Evolutionary conservation across 306 rosid genomes (phyloP), one percentile per base, ranked within the genome.

Genomic region (Cucumis hystrix): DNA sequence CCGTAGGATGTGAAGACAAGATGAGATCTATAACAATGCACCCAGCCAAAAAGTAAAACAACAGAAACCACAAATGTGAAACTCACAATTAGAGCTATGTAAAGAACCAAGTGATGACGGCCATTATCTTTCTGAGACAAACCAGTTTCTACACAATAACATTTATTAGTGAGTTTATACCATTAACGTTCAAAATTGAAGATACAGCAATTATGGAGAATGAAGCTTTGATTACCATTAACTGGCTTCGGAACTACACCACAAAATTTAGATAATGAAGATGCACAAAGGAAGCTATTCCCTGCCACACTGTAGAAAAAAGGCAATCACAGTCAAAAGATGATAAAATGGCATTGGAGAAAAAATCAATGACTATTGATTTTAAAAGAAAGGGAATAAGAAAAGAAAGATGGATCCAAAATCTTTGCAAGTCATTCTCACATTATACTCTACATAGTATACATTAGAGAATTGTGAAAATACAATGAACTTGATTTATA

Each of bases 21-120:
- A 63, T 89, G 93, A 67, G 96, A 92, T 84, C 87, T 83, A 88
- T 86, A 91, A 88, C 96, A 89, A 79, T 76, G 97, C 81, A 91
- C 85, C 82, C 92, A 91, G 88, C 81, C 91, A 65, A 85, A 70
- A 39, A 95, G 94, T 63, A 94, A 82, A 88, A 85, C 39, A 77
- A 91, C 83, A 17, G 88, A 95, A 77, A 95, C 68, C 78, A 86
- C 81, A 81, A 89, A 89, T 57, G 99, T 82, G 84, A 91, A 92
- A 85, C 93, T 86, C 62, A 88, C 79, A 72, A 96, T 92, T 74
- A 91, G 76, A 41, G 89, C 88, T 84, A 90, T 86, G 78, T 91
- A 92, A 80, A 89, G 87, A 79, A 85, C 86, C 91, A 85, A 77
- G 18, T 83, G 88, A 78, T 28, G 97, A 43, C 79, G 62, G 82